A percentile compares a stretch with the other conserved stretches of the same genome.
These are phyloP conservation scores for Aquilaria sinensis DNA, from an alignment of 345 rosid species.

Conservation along the genomic window DNA sequence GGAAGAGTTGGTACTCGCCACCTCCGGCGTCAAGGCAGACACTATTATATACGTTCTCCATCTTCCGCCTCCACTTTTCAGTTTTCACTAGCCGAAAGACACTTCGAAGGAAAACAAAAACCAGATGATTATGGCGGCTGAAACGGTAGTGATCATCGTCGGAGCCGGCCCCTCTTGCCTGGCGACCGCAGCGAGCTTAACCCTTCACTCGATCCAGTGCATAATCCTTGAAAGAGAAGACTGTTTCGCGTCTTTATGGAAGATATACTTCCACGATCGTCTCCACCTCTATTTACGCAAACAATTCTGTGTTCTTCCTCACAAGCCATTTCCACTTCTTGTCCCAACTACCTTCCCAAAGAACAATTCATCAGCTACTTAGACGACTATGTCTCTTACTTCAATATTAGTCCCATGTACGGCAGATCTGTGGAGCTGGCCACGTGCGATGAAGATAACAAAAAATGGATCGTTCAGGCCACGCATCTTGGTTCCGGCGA, in stretches of 20 bases:
- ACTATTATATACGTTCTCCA: too few species aligned
- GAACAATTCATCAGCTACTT: constrained; percentile 34
- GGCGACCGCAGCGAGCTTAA: constrained; percentile 48
- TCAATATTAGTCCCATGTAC: constrained; percentile 25
- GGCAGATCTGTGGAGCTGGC: constrained; percentile 28
- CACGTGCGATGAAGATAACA: neutral
- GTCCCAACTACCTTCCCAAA: constrained; percentile 42
- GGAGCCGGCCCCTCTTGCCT: constrained; percentile 70
- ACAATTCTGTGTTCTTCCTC: constrained; percentile 47
- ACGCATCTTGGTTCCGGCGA: neutral
- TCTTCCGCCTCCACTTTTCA: too few species aligned
- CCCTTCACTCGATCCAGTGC: constrained; percentile 28
- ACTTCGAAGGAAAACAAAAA: too few species aligned
- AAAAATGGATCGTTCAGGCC: constrained; percentile 33
- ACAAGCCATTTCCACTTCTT: constrained; percentile 26
- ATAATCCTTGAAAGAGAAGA: constrained; percentile 52
- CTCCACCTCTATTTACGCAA: constrained; percentile 50
- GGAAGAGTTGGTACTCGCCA: too few species aligned
- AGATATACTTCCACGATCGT: constrained; percentile 40
- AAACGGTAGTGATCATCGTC: constrained; percentile 30
- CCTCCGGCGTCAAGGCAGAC: too few species aligned
- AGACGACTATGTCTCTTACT: constrained; percentile 33
- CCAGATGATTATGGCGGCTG: neutral
- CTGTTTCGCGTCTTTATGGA: constrained; percentile 53
- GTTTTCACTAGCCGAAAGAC: too few species aligned